Percentiles rank a stretch among this genome's conserved stretches.
Conservation (phyloP, 345 rosid genomes). For the Acer negundo region DNA sequence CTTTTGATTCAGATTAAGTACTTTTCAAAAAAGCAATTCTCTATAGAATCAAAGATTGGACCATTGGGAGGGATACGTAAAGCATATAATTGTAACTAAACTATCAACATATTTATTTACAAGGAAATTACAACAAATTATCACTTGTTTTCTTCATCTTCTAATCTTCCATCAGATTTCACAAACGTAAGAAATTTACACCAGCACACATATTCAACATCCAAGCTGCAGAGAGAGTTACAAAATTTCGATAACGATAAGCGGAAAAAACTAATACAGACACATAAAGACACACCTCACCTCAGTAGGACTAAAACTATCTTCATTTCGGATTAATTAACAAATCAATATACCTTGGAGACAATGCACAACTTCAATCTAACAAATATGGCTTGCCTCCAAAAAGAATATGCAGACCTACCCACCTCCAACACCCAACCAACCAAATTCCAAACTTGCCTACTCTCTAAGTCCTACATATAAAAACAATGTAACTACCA, state of each 20-base stretch:
- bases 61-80: not conserved
- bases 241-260: constrained; percentile 14
- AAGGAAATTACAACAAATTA: constrained; percentile 38
- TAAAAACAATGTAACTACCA: constrained; percentile 25
- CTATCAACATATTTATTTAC: constrained; percentile 40
- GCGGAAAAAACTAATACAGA: not conserved
- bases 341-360: constrained; percentile 55
- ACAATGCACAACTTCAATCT: constrained; percentile 34
- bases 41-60: too few species aligned
- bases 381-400: constrained; percentile 46
- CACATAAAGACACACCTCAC: constrained; percentile 30
- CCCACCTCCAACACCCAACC: constrained; percentile 36
- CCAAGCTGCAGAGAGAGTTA: constrained; percentile 25
- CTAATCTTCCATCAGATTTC: constrained; percentile 30
- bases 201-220: constrained; percentile 29
- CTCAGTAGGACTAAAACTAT: constrained; percentile 28
- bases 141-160: constrained; percentile 19
- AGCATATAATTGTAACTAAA: not conserved
- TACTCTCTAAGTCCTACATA: constrained; percentile 36
- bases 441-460: constrained; percentile 35
- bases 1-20: not conserved
- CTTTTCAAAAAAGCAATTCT: too few species aligned
- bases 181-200: constrained; percentile 39
- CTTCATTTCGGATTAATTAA: constrained; percentile 36
- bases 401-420: constrained; percentile 65